These are phyloP conservation scores for Geotrichum australiense DNA, from an alignment of 1,139 yeast genomes.

Conservation along the genomic window DNA sequence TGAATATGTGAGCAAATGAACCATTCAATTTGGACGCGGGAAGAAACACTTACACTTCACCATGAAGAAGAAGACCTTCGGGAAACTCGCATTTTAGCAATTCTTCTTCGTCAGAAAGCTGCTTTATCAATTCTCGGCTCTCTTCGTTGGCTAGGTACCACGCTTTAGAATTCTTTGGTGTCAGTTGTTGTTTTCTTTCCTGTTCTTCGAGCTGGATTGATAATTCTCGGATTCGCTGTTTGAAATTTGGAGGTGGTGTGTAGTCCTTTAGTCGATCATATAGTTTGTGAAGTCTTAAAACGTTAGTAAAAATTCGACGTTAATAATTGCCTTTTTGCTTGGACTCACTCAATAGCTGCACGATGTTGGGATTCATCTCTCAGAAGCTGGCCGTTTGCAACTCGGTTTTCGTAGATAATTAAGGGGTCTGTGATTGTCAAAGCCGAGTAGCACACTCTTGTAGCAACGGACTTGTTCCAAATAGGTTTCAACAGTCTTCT, in stretches of 20 bases:
- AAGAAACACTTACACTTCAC: slow-evolving; percentile 43
- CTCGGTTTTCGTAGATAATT: slow-evolving; percentile 48
- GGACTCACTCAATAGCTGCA: slow-evolving; percentile 47
- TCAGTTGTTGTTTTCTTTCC: slow-evolving; percentile 18
- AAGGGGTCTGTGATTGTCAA: slow-evolving; percentile 60
- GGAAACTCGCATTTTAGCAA: slow-evolving; percentile 51
- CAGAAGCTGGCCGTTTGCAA: slow-evolving; percentile 45
- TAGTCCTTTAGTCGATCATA: slow-evolving; percentile 56
- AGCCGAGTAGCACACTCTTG: slow-evolving; percentile 6
- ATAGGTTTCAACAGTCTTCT: too few species aligned
- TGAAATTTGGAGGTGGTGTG: slow-evolving; percentile 48
- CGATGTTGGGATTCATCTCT: slow-evolving; percentile 55
- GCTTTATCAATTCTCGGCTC: slow-evolving; percentile 38
- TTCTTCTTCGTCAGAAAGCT: slow-evolving; percentile 61
- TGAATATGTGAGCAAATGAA: neutral
- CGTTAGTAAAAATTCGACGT: neutral
- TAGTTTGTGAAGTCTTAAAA: slow-evolving; percentile 44
- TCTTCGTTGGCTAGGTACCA: slow-evolving; percentile 25
- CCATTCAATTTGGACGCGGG: neutral
- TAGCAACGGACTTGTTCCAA: neutral
- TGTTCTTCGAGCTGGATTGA: slow-evolving; percentile 23
- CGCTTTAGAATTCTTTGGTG: slow-evolving; percentile 17
- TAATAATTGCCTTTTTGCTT: neutral
- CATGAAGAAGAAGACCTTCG: slow-evolving; percentile 58
- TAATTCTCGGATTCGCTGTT: slow-evolving; percentile 37